Conservation (phyloP, 2,329 filamentous ascomycete species). For the Hysterium pulicare region DNA sequence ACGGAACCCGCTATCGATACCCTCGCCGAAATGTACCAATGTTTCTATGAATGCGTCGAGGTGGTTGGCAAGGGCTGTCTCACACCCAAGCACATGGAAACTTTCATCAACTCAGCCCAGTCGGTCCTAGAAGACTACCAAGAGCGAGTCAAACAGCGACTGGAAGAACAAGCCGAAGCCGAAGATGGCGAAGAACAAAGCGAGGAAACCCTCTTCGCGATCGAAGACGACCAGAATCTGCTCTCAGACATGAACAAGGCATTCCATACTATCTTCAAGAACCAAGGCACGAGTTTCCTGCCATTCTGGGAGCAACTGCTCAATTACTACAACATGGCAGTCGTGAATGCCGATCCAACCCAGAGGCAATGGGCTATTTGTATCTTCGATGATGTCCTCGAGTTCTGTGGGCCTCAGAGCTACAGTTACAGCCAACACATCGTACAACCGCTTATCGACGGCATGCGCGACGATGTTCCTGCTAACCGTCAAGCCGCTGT, state of each 20-base stretch:
- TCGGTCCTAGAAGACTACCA: slow-evolving; percentile 92
- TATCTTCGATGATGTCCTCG: slow-evolving; percentile 96
- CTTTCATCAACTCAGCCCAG: slow-evolving; percentile 82
- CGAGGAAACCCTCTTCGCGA: slow-evolving; percentile 82
- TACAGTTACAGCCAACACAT: slow-evolving; percentile 85
- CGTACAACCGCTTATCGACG: slow-evolving; percentile 78
- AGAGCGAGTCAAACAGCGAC: slow-evolving; percentile 73
- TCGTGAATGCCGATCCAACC: slow-evolving; percentile 76
- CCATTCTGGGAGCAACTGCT: slow-evolving; percentile 84
- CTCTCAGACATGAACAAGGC: slow-evolving; percentile 99
- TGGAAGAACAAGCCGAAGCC: slow-evolving; percentile 78
- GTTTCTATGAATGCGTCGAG: slow-evolving; percentile 97
- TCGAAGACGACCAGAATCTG: slow-evolving; percentile 95
- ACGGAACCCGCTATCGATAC: slow-evolving; percentile 96
- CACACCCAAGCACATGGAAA: slow-evolving; percentile 71
- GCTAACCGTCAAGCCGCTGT: slow-evolving; percentile 94
- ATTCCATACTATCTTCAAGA: slow-evolving; percentile 98
- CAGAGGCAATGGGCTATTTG: slow-evolving; percentile 98
- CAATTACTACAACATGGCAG: slow-evolving; percentile 80
- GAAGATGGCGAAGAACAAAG: slow-evolving; percentile 89
- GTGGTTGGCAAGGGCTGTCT: slow-evolving; percentile 85
- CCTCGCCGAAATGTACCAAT: slow-evolving; percentile 98
- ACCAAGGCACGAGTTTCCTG: slow-evolving; percentile 81
- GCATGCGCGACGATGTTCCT: slow-evolving; percentile 79
- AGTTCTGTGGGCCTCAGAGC: slow-evolving; percentile 89